phyloP scores from a whole-genome alignment of 2,329 filamentous ascomycete genomes.

The Fusarium euwallaceae region DNA sequence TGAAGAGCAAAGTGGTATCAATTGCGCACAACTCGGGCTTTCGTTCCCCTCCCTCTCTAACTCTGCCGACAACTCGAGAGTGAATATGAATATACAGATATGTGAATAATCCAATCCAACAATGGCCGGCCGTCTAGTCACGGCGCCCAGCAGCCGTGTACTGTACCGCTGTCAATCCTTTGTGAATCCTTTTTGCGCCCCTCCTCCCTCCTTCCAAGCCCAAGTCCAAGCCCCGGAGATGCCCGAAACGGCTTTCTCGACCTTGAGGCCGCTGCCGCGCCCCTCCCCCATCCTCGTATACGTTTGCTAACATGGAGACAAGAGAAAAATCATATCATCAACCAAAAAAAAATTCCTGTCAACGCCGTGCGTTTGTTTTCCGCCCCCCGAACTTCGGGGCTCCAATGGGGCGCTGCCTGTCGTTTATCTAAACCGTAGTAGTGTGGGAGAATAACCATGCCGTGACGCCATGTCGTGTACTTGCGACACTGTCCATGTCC shows the following conservation, averaged over 20 bases:
- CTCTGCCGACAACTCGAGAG: slow-evolving; percentile 12
- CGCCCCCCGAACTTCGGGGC: slow-evolving; percentile 25
- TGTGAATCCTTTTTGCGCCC: not conserved
- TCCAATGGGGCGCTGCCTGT: slow-evolving; percentile 27
- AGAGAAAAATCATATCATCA: slow-evolving; percentile 35
- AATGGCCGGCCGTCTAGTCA: slow-evolving; percentile 10
- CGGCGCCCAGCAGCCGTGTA: slow-evolving; percentile 16
- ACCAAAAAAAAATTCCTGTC: slow-evolving; percentile 6
- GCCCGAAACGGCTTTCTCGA: slow-evolving; percentile 21
- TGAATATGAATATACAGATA: slow-evolving; percentile 14
- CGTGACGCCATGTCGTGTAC: slow-evolving; percentile 43
- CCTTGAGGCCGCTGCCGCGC: not conserved
- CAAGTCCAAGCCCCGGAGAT: not conserved
- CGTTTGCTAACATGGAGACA: slow-evolving; percentile 8
- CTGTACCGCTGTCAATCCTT: slow-evolving; percentile 12
- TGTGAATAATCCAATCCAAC: slow-evolving; percentile 12
- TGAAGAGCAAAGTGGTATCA: slow-evolving; percentile 44
- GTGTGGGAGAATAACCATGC: slow-evolving; percentile 28
- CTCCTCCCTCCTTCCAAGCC: not conserved
- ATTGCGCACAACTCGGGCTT: slow-evolving; percentile 35
- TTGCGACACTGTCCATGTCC: slow-evolving; percentile 41
- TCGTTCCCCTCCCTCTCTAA: slow-evolving; percentile 25
- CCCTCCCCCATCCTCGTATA: slow-evolving; percentile 3
- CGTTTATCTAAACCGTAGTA: slow-evolving; percentile 44
- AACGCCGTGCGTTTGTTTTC: slow-evolving; percentile 44